Conservation (phyloP, 2,329 filamentous ascomycete genomes). For the Aspergillus hiratsukae region DNA sequence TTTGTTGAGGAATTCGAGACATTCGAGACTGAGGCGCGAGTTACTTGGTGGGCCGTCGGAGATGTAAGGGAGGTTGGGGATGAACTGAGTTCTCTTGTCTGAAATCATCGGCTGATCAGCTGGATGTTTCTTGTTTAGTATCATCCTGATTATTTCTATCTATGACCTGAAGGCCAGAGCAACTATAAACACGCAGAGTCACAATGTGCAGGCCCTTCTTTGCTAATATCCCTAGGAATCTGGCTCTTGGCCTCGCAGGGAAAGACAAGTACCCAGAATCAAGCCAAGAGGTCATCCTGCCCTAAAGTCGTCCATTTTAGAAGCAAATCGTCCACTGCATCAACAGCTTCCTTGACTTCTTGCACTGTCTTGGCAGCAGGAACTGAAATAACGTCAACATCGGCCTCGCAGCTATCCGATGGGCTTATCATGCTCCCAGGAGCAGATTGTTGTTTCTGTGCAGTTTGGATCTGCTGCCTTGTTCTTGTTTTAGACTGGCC, state of each 20-base stretch:
- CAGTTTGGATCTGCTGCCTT: too few species aligned
- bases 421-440: too few species aligned
- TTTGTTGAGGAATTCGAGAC: too few species aligned
- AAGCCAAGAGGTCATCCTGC: not conserved
- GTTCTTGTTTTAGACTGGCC: too few species aligned
- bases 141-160: too few species aligned
- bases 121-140: too few species aligned
- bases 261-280: not conserved
- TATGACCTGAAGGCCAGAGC: too few species aligned
- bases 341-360: not conserved
- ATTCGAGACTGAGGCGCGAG: not conserved
- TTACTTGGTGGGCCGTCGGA: not conserved
- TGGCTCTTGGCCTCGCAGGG: not conserved
- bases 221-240: too few species aligned
- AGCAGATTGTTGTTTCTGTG: too few species aligned
- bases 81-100: not conserved
- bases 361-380: not conserved
- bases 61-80: not conserved
- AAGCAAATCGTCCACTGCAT: not conserved
- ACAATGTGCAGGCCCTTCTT: too few species aligned
- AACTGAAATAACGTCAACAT: not conserved
- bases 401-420: not conserved
- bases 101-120: not conserved
- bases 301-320: not conserved
- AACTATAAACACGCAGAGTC: too few species aligned